These are phyloP conservation scores for Saposhnikovia divaricata DNA, from an alignment of 129 eudicot genomes.

Conservation along the genomic window DNA sequence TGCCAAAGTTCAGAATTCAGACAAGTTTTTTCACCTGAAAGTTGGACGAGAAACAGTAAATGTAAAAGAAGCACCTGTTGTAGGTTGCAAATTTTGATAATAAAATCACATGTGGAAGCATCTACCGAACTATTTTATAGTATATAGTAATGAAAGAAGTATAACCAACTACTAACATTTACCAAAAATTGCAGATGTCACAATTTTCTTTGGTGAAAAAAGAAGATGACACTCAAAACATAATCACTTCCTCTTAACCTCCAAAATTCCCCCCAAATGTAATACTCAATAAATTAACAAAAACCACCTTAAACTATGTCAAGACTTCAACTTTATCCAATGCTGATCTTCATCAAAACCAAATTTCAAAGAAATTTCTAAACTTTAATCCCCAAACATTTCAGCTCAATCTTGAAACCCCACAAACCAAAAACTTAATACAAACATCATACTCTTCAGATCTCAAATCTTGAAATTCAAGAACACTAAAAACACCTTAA, in stretches of 20 bases:
- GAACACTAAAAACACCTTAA: neutral
- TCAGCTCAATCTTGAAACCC: slow-evolving; percentile 1
- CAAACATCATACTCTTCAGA: neutral
- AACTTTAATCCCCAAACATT: neutral
- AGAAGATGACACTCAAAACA: slow-evolving; percentile 1
- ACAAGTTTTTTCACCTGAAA: slow-evolving; percentile 76
- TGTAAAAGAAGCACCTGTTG: neutral
- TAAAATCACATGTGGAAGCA: neutral
- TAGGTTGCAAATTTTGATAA: neutral
- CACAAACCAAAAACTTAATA: neutral
- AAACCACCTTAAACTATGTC: neutral
- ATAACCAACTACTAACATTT: too few relatives aligned
- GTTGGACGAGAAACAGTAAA: neutral
- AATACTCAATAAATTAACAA: neutral
- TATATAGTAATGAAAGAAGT: neutral
- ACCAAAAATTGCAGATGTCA: neutral
- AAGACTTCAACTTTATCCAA: slow-evolving; percentile 20
- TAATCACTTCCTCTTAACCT: slow-evolving; percentile 11
- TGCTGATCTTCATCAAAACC: too few relatives aligned
- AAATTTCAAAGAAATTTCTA: neutral
- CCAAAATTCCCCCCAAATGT: slow-evolving; percentile 7
- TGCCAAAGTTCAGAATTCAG: slow-evolving; percentile 98
- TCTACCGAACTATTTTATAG: neutral
- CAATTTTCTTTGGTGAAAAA: neutral
- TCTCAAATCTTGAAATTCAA: neutral